Conservation (phyloP, 169 alveolate species). For the Plasmodium sp. region DNA sequence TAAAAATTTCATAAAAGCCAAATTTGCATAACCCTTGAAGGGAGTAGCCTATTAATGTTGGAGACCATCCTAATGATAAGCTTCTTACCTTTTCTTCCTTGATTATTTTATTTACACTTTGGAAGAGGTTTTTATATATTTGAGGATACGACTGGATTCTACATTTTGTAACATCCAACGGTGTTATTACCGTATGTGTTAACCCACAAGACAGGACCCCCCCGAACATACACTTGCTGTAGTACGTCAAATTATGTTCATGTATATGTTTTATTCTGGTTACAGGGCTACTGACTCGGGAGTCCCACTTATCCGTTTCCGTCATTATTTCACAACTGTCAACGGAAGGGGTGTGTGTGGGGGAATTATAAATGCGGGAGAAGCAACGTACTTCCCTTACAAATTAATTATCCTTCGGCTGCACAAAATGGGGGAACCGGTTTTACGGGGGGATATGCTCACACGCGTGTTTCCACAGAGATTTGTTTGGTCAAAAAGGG, state of each 20-base stretch:
- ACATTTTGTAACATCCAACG: conserved; percentile 97
- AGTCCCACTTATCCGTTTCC: conserved; percentile 75
- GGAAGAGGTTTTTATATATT: conserved; percentile 87
- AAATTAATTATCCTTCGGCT: neutral
- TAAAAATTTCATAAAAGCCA: conserved; percentile 98
- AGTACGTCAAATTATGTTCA: conserved; percentile 87
- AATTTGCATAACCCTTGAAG: conserved; percentile 98
- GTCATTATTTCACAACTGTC: conserved; percentile 9
- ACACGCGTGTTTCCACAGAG: neutral
- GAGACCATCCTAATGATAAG: conserved; percentile 96
- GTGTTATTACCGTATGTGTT: conserved; percentile 96
- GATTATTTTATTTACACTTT: conserved; percentile 83
- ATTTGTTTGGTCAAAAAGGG: neutral
- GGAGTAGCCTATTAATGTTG: conserved; percentile 98
- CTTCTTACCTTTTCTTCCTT: conserved; percentile 93
- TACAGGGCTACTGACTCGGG: conserved; percentile 77
- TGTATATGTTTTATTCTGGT: conserved; percentile 80
- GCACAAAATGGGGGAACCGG: neutral
- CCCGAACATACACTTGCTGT: conserved; percentile 96
- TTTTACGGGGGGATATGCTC: neutral
- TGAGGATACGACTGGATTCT: conserved; percentile 95
- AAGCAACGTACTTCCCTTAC: neutral
- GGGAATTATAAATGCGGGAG: neutral
- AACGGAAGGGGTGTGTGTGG: neutral
- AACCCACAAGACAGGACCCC: conserved; percentile 97